These are phyloP conservation scores for Articulospora tetracladia DNA, from an alignment of 495 filamentous ascomycete genomes.

Conservation along the genomic window DNA sequence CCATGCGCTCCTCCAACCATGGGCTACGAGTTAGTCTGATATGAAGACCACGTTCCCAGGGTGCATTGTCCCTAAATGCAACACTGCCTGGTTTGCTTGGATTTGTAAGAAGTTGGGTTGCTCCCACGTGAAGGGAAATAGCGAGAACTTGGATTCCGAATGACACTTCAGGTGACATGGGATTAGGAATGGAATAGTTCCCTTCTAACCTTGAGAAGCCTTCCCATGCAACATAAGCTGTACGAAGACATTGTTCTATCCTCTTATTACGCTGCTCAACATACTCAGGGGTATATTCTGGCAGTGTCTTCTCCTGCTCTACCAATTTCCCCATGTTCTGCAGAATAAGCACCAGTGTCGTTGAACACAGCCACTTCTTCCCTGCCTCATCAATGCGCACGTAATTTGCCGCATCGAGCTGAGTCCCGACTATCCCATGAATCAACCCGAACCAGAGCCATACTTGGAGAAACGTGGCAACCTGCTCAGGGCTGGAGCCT, in stretches of 20 bases:
- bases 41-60: conserved; percentile 1
- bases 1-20: conserved; percentile 4
- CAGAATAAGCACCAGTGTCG: conserved; percentile 5
- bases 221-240: conserved; percentile 4
- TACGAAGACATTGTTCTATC: background rate
- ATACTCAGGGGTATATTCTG: background rate
- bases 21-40: background rate
- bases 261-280: background rate
- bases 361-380: conserved; percentile 11
- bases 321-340: background rate
- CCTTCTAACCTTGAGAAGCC: background rate
- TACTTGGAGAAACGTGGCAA: conserved; percentile 16
- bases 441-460: conserved; percentile 24
- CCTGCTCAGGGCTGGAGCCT: background rate
- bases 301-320: background rate
- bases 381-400: conserved; percentile 4
- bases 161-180: conserved; percentile 3
- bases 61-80: background rate
- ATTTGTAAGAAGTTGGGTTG: background rate
- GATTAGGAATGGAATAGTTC: background rate
- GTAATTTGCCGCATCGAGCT: conserved; percentile 7
- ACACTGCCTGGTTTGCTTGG: background rate
- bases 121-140: conserved; percentile 2
- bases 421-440: conserved; percentile 7
- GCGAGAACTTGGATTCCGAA: conserved; percentile 8